Base-by-base conservation (phyloP, 192 early-diverging fungal genomes). In the Podochytrium sp. region DNA sequence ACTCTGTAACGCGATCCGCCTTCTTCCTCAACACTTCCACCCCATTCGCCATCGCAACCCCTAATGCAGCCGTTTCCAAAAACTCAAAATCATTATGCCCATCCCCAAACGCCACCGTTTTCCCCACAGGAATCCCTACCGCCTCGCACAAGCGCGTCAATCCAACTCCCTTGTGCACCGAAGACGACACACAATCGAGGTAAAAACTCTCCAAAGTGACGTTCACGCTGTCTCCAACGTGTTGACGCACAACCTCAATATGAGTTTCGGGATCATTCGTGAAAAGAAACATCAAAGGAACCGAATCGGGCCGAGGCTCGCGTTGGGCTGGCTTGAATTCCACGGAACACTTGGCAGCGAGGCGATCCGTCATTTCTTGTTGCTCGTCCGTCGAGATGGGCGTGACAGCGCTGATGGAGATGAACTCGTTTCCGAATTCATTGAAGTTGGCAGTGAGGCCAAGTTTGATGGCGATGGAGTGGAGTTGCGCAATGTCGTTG, bases 21-120 rank as follows among this genome's bases (percentile, higher is more conserved):
- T 14, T 27, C 4, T 50, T 34, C 34, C 65, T 73, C 42, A 73
- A 29, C 14, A 6, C 57, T 40, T 62, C 2, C 39, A 20, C 5
- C 1, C 32, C 71, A 65, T 73, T 73, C 43, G 10, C 23, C 71
- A 73, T 73, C 4, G 71, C 71, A n/a, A 73, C 53, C 1, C 71
- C 71, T 14, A 62, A 1, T 51, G 60, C 71, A 52, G 71, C 71
- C 34, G 40, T 34, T 20, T 41, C 25, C 38, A 73, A 59, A 50
- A 73, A 64, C 71, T 73, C 71, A 12, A 73, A 33, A 39, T 73
- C 71, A 56, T 73, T 73, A 10, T 23, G 35, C 12, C 66, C 66
- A 50, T 69, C 66, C 5, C 66, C 66, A 69, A 69, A 69, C 52
- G 66, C 66, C 12, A 55, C 52, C 14, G 66, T 55, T 12, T 56